Conservation (phyloP, 2,329 filamentous ascomycete genomes). For the Alternaria infectoria region DNA sequence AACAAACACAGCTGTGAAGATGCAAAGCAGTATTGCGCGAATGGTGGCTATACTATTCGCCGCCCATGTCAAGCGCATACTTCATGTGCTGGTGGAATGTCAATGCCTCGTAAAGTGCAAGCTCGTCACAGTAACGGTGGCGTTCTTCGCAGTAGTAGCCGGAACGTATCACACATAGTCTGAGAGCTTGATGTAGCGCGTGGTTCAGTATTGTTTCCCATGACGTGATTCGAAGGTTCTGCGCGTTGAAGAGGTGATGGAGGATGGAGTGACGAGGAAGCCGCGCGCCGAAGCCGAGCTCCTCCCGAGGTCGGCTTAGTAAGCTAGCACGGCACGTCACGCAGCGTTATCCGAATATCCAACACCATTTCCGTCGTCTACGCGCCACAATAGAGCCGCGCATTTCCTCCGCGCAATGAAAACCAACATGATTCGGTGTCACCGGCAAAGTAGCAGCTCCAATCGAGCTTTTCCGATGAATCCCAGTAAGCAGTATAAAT, state of each 20-base stretch:
- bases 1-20: neutral
- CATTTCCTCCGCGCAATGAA: neutral
- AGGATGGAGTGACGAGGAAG: neutral
- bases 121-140: slow-evolving; percentile 17
- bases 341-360: neutral
- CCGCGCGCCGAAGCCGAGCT: neutral
- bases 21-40: fast-evolving
- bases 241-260: neutral
- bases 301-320: neutral
- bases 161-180: neutral
- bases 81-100: neutral
- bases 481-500: neutral
- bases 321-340: neutral
- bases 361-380: neutral
- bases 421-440: fast-evolving
- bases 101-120: neutral
- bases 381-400: neutral
- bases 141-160: slow-evolving; percentile 9
- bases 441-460: fast-evolving
- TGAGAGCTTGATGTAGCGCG: neutral
- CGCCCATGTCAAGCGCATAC: neutral
- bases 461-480: neutral
- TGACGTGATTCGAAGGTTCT: neutral
- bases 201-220: neutral
- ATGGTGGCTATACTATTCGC: neutral